Evolutionary conservation across 2,329 filamentous ascomycete species (phyloP).

Genomic region (Arthrinium puccinioides): DNA sequence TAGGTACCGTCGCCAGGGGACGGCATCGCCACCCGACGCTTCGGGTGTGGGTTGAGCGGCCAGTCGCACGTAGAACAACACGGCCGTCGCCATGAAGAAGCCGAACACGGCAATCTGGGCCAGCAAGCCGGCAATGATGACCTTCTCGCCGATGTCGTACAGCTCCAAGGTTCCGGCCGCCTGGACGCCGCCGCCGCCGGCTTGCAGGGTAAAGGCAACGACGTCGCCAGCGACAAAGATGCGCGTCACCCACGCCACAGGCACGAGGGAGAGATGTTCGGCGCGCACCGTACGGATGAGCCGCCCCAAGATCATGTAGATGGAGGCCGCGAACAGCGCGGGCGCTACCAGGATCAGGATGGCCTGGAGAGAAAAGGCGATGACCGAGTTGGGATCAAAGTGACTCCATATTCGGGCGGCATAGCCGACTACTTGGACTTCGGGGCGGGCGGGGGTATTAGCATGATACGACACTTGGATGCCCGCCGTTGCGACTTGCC

Average conservation of each 20-base stretch:
- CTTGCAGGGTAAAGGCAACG: constrained; percentile 35
- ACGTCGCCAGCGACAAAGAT: constrained; percentile 39
- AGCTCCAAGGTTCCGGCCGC: constrained; percentile 10
- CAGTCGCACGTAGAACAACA: constrained; percentile 29
- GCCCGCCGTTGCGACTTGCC: too few relatives aligned
- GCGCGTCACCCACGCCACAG: constrained; percentile 33
- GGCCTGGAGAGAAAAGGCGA: constrained; percentile 26
- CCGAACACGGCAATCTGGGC: constrained; percentile 43
- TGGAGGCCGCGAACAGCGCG: constrained; percentile 24
- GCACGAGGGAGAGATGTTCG: constrained; percentile 29
- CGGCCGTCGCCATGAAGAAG: constrained; percentile 36
- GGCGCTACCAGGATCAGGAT: constrained; percentile 29
- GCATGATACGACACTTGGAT: neutral
- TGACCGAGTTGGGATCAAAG: constrained; percentile 11
- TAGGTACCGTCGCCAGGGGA: constrained; percentile 17
- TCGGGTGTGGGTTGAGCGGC: neutral
- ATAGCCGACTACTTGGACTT: constrained; percentile 30
- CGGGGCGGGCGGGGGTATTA: neutral
- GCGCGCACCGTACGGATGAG: constrained; percentile 28
- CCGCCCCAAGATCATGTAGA: constrained; percentile 22
- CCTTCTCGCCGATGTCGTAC: constrained; percentile 26
- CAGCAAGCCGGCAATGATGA: constrained; percentile 41
- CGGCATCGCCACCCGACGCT: neutral
- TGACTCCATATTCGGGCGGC: constrained; percentile 15
- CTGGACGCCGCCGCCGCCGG: constrained; percentile 11